Base-by-base conservation (phyloP, 2,329 filamentous ascomycete genomes). In the Fusarium sp. region DNA sequence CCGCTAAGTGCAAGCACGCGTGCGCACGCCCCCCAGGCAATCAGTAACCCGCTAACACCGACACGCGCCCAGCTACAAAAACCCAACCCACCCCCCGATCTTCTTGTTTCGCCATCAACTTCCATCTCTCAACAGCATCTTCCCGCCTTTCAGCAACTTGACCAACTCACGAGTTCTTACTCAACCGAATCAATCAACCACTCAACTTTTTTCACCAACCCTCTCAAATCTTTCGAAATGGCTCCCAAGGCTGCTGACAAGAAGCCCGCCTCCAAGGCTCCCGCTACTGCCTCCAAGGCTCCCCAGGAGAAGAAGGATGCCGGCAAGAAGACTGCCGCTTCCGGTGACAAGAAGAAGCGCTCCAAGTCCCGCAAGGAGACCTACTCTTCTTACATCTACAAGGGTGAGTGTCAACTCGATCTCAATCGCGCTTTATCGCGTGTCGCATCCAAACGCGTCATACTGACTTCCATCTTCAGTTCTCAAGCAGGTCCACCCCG, bases 321-420 rank as follows among this genome's bases (percentile, higher is more conserved):
- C 73, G 96, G 95, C 88, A 99, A 99, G 93, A 99, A 98, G 92
- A 98, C 96, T 50, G 93, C 95, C 65, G 90, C 94, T 68, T 90
- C 93, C 80, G 96, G 96, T 72, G 96, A 98, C 78, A 98, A 98
- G 94, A 99, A 99, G 93, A 99, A 98, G 94, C 93, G 96, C 81
- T 97, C 94, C 87, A 99, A 99, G 94, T 93, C 94, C 75, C 91
- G 96, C 86, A 98, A 98, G 92, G 96, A 99, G 89, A 99, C 96
- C n/a, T 99, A 99, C 88, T 97, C 92, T 76, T 97, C 93, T 58
- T 99, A 99, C 90, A 99, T 99, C 86, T 99, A 98, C 92, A 99
- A 98, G 89, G 96, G 95, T 97, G 80, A 83, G 76, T 70, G 49
- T 15, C n/a, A 28, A 55, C 46, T n/a, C 38, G 8, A 10, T n/a